A percentile compares a stretch with the other conserved stretches of the same genome.
phyloP scores from a whole-genome alignment of 2,329 filamentous ascomycete species.

The Alternaria conjuncta region DNA sequence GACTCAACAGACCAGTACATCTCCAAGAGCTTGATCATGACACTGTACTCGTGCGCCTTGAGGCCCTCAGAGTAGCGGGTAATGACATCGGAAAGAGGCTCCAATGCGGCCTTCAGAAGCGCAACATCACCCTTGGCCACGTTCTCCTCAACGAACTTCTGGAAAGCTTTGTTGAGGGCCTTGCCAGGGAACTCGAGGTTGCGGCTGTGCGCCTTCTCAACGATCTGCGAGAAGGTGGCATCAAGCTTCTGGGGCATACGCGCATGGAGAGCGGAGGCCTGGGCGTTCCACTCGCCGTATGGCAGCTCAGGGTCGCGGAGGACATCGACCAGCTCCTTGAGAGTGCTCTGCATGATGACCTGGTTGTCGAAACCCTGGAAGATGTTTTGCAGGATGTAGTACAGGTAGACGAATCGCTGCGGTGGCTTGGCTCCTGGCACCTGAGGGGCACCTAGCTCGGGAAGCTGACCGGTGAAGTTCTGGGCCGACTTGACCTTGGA shows the following conservation, averaged over 20 bases:
- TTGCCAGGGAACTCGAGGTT: conserved; percentile 91
- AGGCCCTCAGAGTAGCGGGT: conserved; percentile 83
- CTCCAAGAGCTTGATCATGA: conserved; percentile 80
- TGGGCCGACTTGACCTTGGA: conserved; percentile 96
- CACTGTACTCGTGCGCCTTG: conserved; percentile 85
- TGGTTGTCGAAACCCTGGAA: conserved; percentile 96
- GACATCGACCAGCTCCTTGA: conserved; percentile 89
- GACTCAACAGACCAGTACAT: conserved; percentile 84
- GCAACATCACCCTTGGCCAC: conserved; percentile 75
- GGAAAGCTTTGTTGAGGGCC: conserved; percentile 79
- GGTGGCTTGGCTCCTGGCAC: conserved; percentile 90
- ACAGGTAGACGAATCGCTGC: conserved; percentile 80
- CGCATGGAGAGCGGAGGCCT: conserved; percentile 95
- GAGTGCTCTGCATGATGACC: conserved; percentile 86
- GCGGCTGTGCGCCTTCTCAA: conserved; percentile 80
- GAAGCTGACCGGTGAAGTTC: conserved; percentile 89
- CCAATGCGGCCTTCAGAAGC: conserved; percentile 73
- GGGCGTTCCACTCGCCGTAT: conserved; percentile 94
- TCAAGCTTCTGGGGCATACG: conserved; percentile 97
- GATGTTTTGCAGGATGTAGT: conserved; percentile 83
- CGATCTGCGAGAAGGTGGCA: conserved; percentile 77
- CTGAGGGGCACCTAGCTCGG: conserved; percentile 83
- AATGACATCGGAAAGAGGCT: conserved; percentile 79
- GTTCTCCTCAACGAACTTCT: conserved; percentile 88
- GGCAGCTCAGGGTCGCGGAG: conserved; percentile 88